A percentile compares a stretch with the other conserved stretches of the same genome.
These are phyloP conservation scores for Fusarium nisikadoi DNA, from an alignment of 2,329 filamentous ascomycete species.

Conservation along the genomic window DNA sequence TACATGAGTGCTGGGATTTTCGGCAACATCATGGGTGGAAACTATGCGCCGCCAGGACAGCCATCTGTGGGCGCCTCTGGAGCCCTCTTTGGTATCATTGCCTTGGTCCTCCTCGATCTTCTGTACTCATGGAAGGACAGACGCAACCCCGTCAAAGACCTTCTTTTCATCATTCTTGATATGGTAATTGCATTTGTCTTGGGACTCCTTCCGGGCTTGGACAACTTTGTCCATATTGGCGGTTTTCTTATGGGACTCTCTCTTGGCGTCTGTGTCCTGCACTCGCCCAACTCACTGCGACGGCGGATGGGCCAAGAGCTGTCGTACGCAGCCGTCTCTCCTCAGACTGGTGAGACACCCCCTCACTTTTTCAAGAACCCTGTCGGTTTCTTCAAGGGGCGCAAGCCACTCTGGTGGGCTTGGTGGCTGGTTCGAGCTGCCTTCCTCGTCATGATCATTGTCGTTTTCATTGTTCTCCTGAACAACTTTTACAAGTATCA, in stretches of 20 bases:
- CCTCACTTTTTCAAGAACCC: slow-evolving; percentile 70
- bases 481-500: slow-evolving; percentile 87
- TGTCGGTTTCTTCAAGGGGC: slow-evolving; percentile 86
- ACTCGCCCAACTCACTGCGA: slow-evolving; percentile 84
- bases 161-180: slow-evolving; percentile 88
- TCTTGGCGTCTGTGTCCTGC: slow-evolving; percentile 86
- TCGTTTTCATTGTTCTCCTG: slow-evolving; percentile 86
- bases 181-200: slow-evolving; percentile 91
- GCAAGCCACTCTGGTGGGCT: slow-evolving; percentile 94
- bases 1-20: slow-evolving; percentile 95
- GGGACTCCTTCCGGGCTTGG: slow-evolving; percentile 88
- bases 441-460: slow-evolving; percentile 80
- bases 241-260: slow-evolving; percentile 93
- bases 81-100: slow-evolving; percentile 89
- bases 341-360: slow-evolving; percentile 58
- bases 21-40: slow-evolving; percentile 93
- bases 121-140: slow-evolving; percentile 92
- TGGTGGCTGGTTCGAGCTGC: slow-evolving; percentile 93
- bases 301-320: slow-evolving; percentile 77
- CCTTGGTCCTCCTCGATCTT: slow-evolving; percentile 86
- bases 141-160: slow-evolving; percentile 78
- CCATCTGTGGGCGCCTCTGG: slow-evolving; percentile 91
- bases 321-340: slow-evolving; percentile 76
- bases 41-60: slow-evolving; percentile 85
- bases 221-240: slow-evolving; percentile 98